Percentiles rank a stretch among this genome's conserved stretches.
Conservation (phyloP, 306 rosid genomes). For the Prinsepia uniflora region DNA sequence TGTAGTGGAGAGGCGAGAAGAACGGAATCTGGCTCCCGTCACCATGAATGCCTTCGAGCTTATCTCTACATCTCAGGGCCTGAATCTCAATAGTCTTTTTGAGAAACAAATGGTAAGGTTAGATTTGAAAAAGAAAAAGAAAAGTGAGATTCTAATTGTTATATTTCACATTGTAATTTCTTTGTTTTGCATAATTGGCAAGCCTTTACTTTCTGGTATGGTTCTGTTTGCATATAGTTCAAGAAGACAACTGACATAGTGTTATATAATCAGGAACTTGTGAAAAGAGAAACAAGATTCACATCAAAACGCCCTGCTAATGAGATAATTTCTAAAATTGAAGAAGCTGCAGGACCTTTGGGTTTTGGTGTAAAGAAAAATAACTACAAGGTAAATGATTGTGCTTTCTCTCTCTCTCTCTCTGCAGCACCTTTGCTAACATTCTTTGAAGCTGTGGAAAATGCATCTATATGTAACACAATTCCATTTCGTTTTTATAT, state of each 20-base stretch:
- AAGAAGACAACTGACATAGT: conserved; percentile 12
- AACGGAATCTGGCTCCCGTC: conserved; percentile 48
- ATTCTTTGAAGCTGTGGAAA: not conserved
- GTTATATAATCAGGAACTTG: conserved; percentile 57
- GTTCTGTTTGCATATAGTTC: not conserved
- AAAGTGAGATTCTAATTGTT: not conserved
- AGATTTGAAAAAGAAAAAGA: not conserved
- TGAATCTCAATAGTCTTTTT: conserved; percentile 77
- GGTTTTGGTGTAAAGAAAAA: conserved; percentile 90
- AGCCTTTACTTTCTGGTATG: not conserved
- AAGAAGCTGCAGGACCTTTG: conserved; percentile 70
- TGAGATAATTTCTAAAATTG: conserved; percentile 82
- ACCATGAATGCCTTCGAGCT: conserved; percentile 98
- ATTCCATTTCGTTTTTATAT: conserved; percentile 8
- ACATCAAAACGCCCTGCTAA: conserved; percentile 81
- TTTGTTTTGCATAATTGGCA: conserved; percentile 12
- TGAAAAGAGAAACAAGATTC: conserved; percentile 82
- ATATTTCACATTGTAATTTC: not conserved
- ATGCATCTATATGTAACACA: conserved; percentile 2
- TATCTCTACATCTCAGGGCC: conserved; percentile 87
- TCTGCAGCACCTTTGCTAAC: not conserved
- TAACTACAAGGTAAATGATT: conserved; percentile 62
- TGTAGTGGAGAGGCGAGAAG: conserved; percentile 77
- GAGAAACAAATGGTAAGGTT: conserved; percentile 88
- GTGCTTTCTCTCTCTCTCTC: conserved; percentile 7